Evolutionary conservation across 768 basidiomycete species (phyloP).

Genomic region (Tricholoma saponaceum): DNA sequence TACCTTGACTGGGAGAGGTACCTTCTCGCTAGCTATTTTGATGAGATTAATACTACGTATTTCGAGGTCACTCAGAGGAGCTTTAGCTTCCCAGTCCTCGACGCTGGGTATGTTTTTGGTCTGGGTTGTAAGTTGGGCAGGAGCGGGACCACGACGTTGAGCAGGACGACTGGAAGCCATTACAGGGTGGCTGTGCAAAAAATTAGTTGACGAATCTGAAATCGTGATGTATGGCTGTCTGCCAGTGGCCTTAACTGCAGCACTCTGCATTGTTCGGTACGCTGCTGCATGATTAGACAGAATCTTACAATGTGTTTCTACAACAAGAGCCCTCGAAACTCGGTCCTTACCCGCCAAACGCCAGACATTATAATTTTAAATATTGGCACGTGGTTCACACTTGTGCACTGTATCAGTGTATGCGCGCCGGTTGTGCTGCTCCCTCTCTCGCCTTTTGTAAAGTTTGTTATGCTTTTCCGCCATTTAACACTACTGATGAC

Average conservation of each 20-base stretch:
- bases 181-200: not conserved
- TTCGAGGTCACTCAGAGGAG: conserved; percentile 71
- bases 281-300: conserved; percentile 26
- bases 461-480: too few relatives aligned
- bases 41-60: conserved; percentile 59
- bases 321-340: not conserved
- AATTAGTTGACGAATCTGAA: too few relatives aligned
- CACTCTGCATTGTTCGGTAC: conserved; percentile 22
- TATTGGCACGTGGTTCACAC: too few relatives aligned
- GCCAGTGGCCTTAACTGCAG: not conserved
- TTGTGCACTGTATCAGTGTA: too few relatives aligned
- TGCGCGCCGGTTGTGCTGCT: too few relatives aligned
- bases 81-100: conserved; percentile 89
- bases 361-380: too few relatives aligned
- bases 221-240: not conserved
- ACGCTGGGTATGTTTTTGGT: conserved; percentile 52
- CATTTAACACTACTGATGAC: too few relatives aligned
- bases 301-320: conserved; percentile 18
- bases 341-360: not conserved
- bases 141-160: conserved; percentile 8
- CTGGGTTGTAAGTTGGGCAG: conserved; percentile 15
- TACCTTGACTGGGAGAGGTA: conserved; percentile 76
- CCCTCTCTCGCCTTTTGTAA: too few relatives aligned
- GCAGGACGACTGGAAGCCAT: conserved; percentile 12
- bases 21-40: conserved; percentile 55